Evolutionary conservation across 768 basidiomycete genomes (phyloP).

Genomic region (Cyathus striatus): DNA sequence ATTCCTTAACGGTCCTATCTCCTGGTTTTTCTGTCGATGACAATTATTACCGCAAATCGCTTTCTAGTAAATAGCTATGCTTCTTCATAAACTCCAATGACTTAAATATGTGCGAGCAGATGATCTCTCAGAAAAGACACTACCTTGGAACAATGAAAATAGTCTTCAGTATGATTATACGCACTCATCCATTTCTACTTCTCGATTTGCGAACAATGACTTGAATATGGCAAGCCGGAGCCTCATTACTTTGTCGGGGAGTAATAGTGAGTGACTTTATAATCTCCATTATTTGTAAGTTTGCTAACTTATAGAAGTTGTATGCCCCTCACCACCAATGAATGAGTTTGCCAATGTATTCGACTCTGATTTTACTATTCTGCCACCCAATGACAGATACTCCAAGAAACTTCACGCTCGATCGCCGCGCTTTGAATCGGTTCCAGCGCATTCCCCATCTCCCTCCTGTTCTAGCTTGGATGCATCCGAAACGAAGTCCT

Average conservation of each 20-base stretch:
- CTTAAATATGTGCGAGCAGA: no score
- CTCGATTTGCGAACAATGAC: no score
- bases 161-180: no score
- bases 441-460: constrained; percentile 17
- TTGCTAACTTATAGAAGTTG: constrained; percentile 9
- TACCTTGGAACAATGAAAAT: no score
- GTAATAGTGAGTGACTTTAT: constrained; percentile 23
- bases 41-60: no score
- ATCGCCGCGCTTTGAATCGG: constrained; percentile 12
- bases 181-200: no score
- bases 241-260: constrained; percentile 26
- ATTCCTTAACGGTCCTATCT: no score
- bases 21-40: no score
- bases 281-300: no score
- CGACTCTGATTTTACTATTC: constrained; percentile 24
- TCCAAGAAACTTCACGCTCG: constrained; percentile 1
- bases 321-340: constrained; percentile 25
- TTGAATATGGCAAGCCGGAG: constrained; percentile 22
- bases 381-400: constrained; percentile 13
- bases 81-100: no score
- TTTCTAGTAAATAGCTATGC: no score
- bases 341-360: constrained; percentile 25
- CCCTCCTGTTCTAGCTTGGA: constrained; percentile 21
- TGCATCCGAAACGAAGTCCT: constrained; percentile 12
- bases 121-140: no score